Conservation (phyloP, 2,329 filamentous ascomycete species). For the Diplodia seriata region DNA sequence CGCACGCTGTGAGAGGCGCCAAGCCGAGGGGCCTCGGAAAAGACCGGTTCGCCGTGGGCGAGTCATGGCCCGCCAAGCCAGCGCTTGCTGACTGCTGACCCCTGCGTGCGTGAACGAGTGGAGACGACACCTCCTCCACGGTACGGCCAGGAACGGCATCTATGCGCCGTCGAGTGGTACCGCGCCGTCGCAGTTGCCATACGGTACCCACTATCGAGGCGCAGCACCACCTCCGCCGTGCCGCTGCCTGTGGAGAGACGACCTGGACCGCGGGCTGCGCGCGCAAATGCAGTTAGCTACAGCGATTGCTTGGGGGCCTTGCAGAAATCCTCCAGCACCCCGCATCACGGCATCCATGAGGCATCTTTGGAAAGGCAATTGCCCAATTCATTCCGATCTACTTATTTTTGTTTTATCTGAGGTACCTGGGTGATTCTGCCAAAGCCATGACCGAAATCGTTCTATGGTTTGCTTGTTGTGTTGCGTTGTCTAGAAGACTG, state of each 20-base stretch:
- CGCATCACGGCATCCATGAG: not conserved
- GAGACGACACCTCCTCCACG: constrained; percentile 1
- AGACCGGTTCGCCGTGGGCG: constrained; percentile 18
- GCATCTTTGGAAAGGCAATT: not conserved
- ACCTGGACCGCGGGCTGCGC: constrained; percentile 6
- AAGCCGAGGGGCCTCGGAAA: constrained; percentile 15
- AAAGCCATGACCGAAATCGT: not conserved
- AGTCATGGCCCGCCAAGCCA: constrained; percentile 4
- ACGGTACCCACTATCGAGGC: constrained; percentile 21
- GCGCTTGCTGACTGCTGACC: constrained; percentile 10
- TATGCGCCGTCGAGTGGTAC: constrained; percentile 16
- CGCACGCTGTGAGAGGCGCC: constrained; percentile 4
- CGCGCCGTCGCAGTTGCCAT: constrained; percentile 10
- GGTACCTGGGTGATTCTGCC: constrained; percentile 29
- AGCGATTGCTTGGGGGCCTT: constrained; percentile 15
- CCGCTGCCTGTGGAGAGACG: constrained; percentile 2
- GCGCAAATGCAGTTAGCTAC: constrained; percentile 16
- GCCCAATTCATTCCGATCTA: constrained; percentile 13
- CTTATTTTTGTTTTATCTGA: not conserved
- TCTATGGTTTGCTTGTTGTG: constrained; percentile 11
- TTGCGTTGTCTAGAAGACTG: not conserved
- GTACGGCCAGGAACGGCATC: constrained; percentile 16
- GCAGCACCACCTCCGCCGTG: not conserved
- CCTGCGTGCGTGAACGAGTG: constrained; percentile 17
- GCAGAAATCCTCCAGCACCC: not conserved